Base-by-base conservation (phyloP, 2,329 filamentous ascomycete genomes). In the Fusarium chuoi region DNA sequence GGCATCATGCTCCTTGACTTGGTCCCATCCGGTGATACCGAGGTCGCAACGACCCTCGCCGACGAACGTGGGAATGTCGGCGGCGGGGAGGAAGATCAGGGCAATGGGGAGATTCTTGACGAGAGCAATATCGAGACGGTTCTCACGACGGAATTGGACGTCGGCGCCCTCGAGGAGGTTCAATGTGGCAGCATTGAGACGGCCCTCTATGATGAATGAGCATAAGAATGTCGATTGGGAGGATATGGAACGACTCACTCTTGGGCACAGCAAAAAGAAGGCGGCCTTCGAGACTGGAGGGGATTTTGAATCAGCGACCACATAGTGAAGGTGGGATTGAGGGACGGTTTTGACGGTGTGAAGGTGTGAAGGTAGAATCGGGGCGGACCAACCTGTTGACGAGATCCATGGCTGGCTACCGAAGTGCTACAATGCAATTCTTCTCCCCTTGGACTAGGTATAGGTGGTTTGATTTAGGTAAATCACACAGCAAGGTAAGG, bases 181-280 rank as follows among this genome's bases (percentile, higher is more conserved):
- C 57, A 99, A 90, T 62, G 94, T 91, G 66, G 94, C 91, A 84
- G 94, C 90, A 84, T 98, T 93, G 62, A 99, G 91, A 64, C 96
- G 94, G 74, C 96, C 96, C 92, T 99, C 95, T 97, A 30, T 42
- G 68, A 54, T 20, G 6, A 26, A 41, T 73, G 28, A 75, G 56
- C 45, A 73, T 70, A 58, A 61, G 75, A 20, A 35, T 14, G 15
- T 54, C 48, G 30, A 35, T 42, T 51, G 14, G 33, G n/a, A 18
- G 22, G 26, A 26, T 24, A 44, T 6, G 28, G n/a, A 18, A 39
- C 28, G 18, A 90, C 93, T 87, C 86, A 95, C 94, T 99, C 87
- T 99, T 99, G 70, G 96, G 96, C n/a, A 99, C 94, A 71, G 96
- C 96, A 82, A 99, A 98, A 72, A 98, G 90, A 65, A 98, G 89